phyloP scores from a whole-genome alignment of 208 protist genomes.

The Herpetomonas muscarum region DNA sequence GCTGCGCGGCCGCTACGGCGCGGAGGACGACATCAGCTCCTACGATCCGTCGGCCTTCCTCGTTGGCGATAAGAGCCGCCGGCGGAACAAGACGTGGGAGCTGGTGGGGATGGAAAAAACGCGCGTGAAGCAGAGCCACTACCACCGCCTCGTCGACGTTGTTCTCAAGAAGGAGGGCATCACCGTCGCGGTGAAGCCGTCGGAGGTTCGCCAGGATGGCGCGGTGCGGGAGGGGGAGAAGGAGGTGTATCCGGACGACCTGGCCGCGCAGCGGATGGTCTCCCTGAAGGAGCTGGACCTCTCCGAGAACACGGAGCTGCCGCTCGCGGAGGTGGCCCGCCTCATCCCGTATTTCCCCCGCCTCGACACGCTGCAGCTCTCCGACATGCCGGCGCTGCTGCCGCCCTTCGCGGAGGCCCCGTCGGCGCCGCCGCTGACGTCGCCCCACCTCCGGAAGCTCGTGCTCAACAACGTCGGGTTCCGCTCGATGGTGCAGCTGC shows the following conservation, averaged over 20 bases:
- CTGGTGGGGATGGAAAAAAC: slow-evolving; percentile 81
- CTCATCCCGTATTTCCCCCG: slow-evolving; percentile 55
- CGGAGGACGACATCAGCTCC: slow-evolving; percentile 40
- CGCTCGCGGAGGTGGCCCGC: slow-evolving; percentile 44
- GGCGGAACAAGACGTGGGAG: slow-evolving; percentile 69
- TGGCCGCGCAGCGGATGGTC: slow-evolving; percentile 40
- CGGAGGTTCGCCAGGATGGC: slow-evolving; percentile 5
- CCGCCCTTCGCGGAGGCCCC: slow-evolving; percentile 1
- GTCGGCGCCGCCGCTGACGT: slow-evolving; percentile 28
- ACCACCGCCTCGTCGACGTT: slow-evolving; percentile 56
- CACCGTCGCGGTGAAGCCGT: slow-evolving; percentile 33
- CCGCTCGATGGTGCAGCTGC: slow-evolving; percentile 45
- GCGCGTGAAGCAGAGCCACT: slow-evolving; percentile 46
- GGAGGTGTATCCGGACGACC: slow-evolving; percentile 10
- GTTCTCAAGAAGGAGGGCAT: slow-evolving; percentile 59
- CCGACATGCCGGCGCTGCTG: slow-evolving; percentile 47
- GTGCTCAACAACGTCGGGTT: slow-evolving; percentile 79
- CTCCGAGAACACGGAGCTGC: slow-evolving; percentile 49
- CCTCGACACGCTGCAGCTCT: slow-evolving; percentile 63
- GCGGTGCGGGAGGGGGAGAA: not conserved
- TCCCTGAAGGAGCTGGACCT: slow-evolving; percentile 71
- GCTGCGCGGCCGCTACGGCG: slow-evolving; percentile 68
- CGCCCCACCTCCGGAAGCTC: slow-evolving; percentile 49
- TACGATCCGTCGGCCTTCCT: slow-evolving; percentile 45
- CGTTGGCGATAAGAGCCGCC: slow-evolving; percentile 26